Evolutionary conservation across 257 asterid genomes (phyloP).

Genomic region (Phtheirospermum japonicum): DNA sequence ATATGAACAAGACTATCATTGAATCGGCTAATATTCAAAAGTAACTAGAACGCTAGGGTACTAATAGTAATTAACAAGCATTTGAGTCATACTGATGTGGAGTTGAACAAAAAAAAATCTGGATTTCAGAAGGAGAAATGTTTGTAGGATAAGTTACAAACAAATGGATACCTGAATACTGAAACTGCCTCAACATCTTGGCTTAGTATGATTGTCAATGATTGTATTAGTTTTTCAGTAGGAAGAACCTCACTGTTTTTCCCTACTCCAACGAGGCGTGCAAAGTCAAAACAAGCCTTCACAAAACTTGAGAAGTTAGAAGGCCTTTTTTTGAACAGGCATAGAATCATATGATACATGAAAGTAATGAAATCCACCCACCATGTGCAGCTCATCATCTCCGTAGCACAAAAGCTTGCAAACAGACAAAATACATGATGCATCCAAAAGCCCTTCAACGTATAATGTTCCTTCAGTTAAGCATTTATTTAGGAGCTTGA

Average conservation of each 20-base stretch:
- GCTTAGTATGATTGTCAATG: conserved; percentile 53
- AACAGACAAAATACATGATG: conserved; percentile 61
- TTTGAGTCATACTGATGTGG: conserved; percentile 12
- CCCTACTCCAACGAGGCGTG: conserved; percentile 67
- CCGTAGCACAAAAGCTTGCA: conserved; percentile 75
- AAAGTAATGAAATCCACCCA: conserved; percentile 34
- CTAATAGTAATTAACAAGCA: not conserved
- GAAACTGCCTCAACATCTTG: conserved; percentile 54
- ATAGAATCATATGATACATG: conserved; percentile 17
- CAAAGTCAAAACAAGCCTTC: conserved; percentile 95
- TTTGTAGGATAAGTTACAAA: conserved; percentile 10
- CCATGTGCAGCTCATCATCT: conserved; percentile 86
- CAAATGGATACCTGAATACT: conserved; percentile 56
- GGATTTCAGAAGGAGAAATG: not conserved
- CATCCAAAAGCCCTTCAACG: conserved; percentile 79
- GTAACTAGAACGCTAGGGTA: not conserved
- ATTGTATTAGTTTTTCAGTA: conserved; percentile 58
- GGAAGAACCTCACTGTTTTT: conserved; percentile 58
- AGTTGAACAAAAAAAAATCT: not conserved
- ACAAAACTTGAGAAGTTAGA: conserved; percentile 41
- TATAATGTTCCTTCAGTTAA: conserved; percentile 84
- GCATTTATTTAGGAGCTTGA: conserved; percentile 80
- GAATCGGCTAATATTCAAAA: conserved; percentile 8
- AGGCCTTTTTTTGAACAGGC: conserved; percentile 16
- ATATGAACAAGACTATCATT: conserved; percentile 14